These are phyloP conservation scores for Epicoccum nigrum DNA, from an alignment of 2,329 filamentous ascomycete species.

Conservation along the genomic window DNA sequence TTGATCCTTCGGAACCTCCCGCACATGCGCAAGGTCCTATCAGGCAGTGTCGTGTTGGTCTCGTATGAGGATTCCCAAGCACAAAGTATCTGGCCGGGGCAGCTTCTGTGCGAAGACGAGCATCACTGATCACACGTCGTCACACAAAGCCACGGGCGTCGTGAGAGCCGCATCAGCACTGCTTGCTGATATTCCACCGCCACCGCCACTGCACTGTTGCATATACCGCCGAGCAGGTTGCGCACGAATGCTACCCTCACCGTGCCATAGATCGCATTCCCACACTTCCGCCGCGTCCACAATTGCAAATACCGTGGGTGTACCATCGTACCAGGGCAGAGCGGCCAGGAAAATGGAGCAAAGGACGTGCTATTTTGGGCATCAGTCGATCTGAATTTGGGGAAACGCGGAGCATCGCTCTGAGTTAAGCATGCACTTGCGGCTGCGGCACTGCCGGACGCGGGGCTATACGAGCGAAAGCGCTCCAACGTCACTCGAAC, in stretches of 20 bases:
- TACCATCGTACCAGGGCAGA: background rate
- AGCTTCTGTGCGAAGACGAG: background rate
- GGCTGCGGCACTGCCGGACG: conserved; percentile 6
- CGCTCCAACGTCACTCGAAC: conserved; percentile 6
- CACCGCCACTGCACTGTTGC: conserved; percentile 12
- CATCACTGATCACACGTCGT: background rate
- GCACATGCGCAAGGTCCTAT: background rate
- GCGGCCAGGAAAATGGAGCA: background rate
- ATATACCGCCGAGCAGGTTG: background rate
- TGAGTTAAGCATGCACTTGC: conserved; percentile 5
- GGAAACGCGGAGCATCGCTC: background rate
- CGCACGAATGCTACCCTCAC: conserved; percentile 1
- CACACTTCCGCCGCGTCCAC: no score
- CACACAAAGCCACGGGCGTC: conserved; percentile 5
- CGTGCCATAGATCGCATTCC: conserved; percentile 1
- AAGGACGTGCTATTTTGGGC: conserved; percentile 6
- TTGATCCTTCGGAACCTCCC: background rate
- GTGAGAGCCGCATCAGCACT: conserved; percentile 6
- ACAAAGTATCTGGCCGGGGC: no score
- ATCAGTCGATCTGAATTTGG: conserved; percentile 1
- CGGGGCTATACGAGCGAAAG: conserved; percentile 6
- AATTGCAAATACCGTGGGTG: no score
- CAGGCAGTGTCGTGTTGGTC: no score
- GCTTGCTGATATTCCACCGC: no score
- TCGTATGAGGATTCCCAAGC: no score